Evolutionary conservation across 371 early-diverging fungal genomes (phyloP).

Genomic region (Vairimorpha ceranae): DNA sequence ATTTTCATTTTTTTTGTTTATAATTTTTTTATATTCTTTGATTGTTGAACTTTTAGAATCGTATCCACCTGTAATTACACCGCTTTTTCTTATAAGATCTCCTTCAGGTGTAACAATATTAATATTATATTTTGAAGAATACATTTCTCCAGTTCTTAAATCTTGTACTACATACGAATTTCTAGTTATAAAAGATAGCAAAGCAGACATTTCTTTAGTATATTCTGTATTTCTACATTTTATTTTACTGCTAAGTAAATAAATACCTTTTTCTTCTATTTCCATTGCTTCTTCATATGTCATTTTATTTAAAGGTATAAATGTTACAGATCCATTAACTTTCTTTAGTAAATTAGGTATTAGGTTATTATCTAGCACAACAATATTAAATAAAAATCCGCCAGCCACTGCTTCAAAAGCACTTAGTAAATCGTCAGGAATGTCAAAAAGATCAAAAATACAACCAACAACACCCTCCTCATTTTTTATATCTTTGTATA

Average conservation of each 20-base stretch:
- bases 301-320: constrained; percentile 75
- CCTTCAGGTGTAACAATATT: constrained; percentile 59
- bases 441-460: constrained; percentile 57
- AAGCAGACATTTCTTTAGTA: neutral
- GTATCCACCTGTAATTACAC: constrained; percentile 61
- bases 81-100: constrained; percentile 53
- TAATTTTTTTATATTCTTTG: constrained; percentile 36
- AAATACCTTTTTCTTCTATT: constrained; percentile 25
- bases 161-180: constrained; percentile 46
- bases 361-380: constrained; percentile 82
- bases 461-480: constrained; percentile 64
- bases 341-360: constrained; percentile 73
- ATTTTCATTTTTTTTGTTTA: constrained; percentile 27
- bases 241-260: constrained; percentile 27
- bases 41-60: constrained; percentile 35
- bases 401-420: constrained; percentile 56
- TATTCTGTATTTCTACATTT: constrained; percentile 18
- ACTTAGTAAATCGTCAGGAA: constrained; percentile 50
- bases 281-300: neutral
- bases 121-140: constrained; percentile 46
- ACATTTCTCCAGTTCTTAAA: constrained; percentile 40
- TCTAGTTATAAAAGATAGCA: constrained; percentile 50
- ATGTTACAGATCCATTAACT: constrained; percentile 74
- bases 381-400: constrained; percentile 80
- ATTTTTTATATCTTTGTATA: constrained; percentile 43